Evolutionary conservation across 805 yeast genomes (phyloP), one percentile per base, ranked within the genome.

Genomic region (Candida awuae): DNA sequence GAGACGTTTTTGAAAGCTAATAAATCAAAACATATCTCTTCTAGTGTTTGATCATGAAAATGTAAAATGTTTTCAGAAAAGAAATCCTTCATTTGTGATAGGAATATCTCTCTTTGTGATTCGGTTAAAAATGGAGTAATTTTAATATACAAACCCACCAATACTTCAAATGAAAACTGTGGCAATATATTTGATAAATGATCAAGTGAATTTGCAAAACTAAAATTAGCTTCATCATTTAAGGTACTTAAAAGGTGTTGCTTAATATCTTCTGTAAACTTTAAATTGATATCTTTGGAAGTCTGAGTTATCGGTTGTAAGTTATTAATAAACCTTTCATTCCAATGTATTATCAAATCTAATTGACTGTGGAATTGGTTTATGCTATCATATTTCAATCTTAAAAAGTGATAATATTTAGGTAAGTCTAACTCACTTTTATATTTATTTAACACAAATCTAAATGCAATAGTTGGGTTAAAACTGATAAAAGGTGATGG

Each of bases 361-460:
- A 38, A 8, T 20, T 33, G 33, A 19, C 35, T 37, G 15, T 32
- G 29, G 10, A 26, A 40, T 8, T 25, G 32, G 18, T 10, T 16
- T 1, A 13, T 14, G 14, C 8, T 43, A 14, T 41, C 40, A 29
- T 51, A 50, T 30, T 52, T 54, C 8, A 48, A 21, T 22, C 42
- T 47, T 2, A 51, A 28, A 10, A 44, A 37, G 8, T 47, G 43
- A n/a, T 35, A 29, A 28, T 55, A 53, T 22, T 45, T 38, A 45
- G 50, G 34, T 34, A 25, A 37, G n/a, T 31, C 8, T 35, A 3
- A 9, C 15, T 7, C 8, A 6, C 8, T 22, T 30, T 15, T 20
- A 18, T 18, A 17, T 10, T 29, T 22, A 13, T 37, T 6, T 4
- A 50, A 37, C 3, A 54, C 39, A 2, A 45, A 29, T 14, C 43